Conservation (phyloP, 2,329 filamentous ascomycete species). For the Xylariales sp. region DNA sequence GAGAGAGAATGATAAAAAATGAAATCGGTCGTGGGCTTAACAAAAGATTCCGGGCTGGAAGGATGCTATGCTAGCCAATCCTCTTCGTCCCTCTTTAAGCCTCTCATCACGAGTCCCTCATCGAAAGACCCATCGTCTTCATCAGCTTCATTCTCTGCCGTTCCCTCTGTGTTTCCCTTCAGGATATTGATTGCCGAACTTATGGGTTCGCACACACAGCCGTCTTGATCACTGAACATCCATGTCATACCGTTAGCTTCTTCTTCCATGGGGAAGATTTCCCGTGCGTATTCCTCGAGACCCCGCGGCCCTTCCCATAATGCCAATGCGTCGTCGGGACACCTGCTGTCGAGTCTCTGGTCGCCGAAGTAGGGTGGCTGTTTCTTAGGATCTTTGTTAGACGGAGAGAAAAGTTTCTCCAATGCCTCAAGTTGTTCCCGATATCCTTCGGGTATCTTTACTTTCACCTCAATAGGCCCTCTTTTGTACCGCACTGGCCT, state of each 20-base stretch:
- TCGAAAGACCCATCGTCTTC: conserved; percentile 66
- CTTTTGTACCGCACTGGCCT: conserved; percentile 82
- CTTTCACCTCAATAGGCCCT: conserved; percentile 83
- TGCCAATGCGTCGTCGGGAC: conserved; percentile 79
- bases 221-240: conserved; percentile 76
- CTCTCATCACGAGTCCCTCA: conserved; percentile 68
- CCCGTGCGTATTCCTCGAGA: conserved; percentile 92
- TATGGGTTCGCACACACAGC: conserved; percentile 49
- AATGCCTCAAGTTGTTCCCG: conserved; percentile 83
- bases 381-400: conserved; percentile 63
- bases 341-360: conserved; percentile 66
- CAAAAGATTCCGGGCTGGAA: conserved; percentile 8
- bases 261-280: conserved; percentile 95
- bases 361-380: conserved; percentile 75
- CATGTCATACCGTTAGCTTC: conserved; percentile 92
- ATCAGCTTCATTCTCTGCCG: conserved; percentile 49
- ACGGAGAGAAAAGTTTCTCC: conserved; percentile 68
- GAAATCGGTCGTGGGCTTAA: not conserved
- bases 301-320: conserved; percentile 93
- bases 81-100: conserved; percentile 67
- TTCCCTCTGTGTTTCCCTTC: conserved; percentile 58
- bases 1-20: not conserved
- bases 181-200: conserved; percentile 55
- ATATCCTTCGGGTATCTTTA: conserved; percentile 89
- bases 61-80: conserved; percentile 62